Percentiles rank a stretch among this genome's conserved stretches.
phyloP scores from a whole-genome alignment of 306 rosid species.

The Sechiopsis laciniata region DNA sequence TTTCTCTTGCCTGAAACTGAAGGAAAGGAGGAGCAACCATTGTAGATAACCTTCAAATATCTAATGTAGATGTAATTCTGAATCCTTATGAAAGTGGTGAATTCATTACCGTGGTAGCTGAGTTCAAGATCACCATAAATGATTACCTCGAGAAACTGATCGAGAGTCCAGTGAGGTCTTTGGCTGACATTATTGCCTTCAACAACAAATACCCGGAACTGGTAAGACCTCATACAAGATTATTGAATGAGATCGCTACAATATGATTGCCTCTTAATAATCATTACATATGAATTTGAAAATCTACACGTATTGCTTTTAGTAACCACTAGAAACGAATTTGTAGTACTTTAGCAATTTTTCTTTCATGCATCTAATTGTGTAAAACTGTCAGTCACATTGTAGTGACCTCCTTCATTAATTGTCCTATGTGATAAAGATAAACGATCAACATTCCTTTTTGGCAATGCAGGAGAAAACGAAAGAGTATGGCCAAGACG shows the following conservation, averaged over 20 bases:
- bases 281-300: no score
- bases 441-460: not conserved
- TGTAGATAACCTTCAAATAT: conserved; percentile 55
- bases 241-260: not conserved
- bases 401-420: no score
- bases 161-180: conserved; percentile 44
- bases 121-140: conserved; percentile 45
- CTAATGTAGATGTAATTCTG: conserved; percentile 30
- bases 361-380: no score
- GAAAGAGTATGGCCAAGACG: conserved; percentile 34
- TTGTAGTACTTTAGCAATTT: no score
- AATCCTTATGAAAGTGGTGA: conserved; percentile 37
- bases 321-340: no score
- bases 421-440: not conserved
- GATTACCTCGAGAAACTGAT: conserved; percentile 38
- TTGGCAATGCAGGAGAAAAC: conserved; percentile 27
- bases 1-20: not conserved
- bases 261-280: not conserved
- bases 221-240: not conserved
- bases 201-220: conserved; percentile 34
- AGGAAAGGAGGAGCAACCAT: conserved; percentile 60
- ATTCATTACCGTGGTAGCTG: conserved; percentile 25
- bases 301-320: no score
- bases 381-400: no score
- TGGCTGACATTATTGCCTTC: conserved; percentile 51